Conservation (phyloP, 192 early-diverging fungal genomes). For the Lunasporangiospora selenospora region DNA sequence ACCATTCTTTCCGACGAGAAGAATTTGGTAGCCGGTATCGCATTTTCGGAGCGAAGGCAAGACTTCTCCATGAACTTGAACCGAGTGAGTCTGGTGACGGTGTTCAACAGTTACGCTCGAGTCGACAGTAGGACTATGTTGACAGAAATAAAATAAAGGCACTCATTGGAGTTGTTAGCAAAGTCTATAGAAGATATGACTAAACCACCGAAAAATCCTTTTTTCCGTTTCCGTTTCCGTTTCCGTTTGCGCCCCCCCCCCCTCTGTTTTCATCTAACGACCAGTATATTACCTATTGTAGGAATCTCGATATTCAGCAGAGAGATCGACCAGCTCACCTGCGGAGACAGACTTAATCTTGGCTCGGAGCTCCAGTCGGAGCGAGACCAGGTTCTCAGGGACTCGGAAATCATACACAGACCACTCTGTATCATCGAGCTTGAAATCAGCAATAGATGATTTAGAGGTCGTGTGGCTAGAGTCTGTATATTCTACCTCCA, state of each 20-base stretch:
- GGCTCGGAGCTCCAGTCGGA: conserved; percentile 26
- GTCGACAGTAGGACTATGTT: conserved; percentile 5
- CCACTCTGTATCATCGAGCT: conserved; percentile 17
- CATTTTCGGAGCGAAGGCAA: conserved; percentile 19
- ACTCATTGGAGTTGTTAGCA: too few relatives aligned
- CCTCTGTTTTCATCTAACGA: too few relatives aligned
- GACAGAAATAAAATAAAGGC: too few relatives aligned
- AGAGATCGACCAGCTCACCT: too few relatives aligned
- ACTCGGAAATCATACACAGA: conserved; percentile 44
- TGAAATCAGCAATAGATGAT: conserved; percentile 15
- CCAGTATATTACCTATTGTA: too few relatives aligned
- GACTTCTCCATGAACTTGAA: conserved; percentile 37
- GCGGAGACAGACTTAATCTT: conserved; percentile 44
- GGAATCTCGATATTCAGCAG: too few relatives aligned
- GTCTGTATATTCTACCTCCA: conserved; percentile 23
- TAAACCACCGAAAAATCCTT: too few relatives aligned
- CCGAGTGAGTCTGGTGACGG: conserved; percentile 2
- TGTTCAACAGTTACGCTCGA: neutral
- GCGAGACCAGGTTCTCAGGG: conserved; percentile 22
- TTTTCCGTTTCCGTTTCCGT: too few relatives aligned
- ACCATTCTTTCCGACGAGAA: conserved; percentile 51
- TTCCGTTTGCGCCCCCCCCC: too few relatives aligned
- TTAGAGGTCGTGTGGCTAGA: conserved; percentile 13
- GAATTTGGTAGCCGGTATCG: conserved; percentile 27
- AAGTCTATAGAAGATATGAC: too few relatives aligned